A percentile compares a stretch with the other conserved stretches of the same genome.
Conservation (phyloP, 805 yeast species). For the Cyberlindnera meyerae region DNA sequence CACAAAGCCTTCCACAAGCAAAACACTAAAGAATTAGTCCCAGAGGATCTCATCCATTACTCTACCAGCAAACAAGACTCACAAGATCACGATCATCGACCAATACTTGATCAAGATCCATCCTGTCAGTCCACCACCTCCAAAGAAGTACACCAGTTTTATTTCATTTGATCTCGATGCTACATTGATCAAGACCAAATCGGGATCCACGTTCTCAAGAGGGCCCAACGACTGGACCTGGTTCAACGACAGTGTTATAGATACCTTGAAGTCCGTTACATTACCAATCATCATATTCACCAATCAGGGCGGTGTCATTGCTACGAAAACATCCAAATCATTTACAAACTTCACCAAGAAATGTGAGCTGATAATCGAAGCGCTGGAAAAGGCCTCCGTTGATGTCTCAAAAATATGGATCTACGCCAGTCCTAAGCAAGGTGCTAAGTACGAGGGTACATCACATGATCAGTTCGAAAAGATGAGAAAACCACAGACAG, state of each 20-base stretch:
- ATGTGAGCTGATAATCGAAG: constrained; percentile 34
- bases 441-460: constrained; percentile 27
- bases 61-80: constrained; percentile 12
- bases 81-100: constrained; percentile 30
- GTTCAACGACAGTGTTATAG: constrained; percentile 36
- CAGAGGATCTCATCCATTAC: background rate
- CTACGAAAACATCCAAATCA: constrained; percentile 33
- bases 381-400: constrained; percentile 25
- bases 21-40: background rate
- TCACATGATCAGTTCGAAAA: constrained; percentile 15
- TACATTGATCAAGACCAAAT: constrained; percentile 64
- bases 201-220: constrained; percentile 54
- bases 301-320: constrained; percentile 74
- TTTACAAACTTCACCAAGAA: constrained; percentile 36
- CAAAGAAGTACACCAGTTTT: constrained; percentile 23
- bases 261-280: constrained; percentile 5
- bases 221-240: constrained; percentile 73
- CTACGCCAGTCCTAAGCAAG: constrained; percentile 61
- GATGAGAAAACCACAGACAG: constrained; percentile 70
- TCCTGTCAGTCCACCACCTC: constrained; percentile 26
- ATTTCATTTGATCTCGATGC: constrained; percentile 86
- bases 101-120: constrained; percentile 41
- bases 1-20: background rate
- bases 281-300: constrained; percentile 62
- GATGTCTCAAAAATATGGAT: constrained; percentile 34